Percentiles rank a stretch among this genome's conserved stretches.
Conservation (phyloP, 352 stramenopile species). For the Thraustochytrium sp. region DNA sequence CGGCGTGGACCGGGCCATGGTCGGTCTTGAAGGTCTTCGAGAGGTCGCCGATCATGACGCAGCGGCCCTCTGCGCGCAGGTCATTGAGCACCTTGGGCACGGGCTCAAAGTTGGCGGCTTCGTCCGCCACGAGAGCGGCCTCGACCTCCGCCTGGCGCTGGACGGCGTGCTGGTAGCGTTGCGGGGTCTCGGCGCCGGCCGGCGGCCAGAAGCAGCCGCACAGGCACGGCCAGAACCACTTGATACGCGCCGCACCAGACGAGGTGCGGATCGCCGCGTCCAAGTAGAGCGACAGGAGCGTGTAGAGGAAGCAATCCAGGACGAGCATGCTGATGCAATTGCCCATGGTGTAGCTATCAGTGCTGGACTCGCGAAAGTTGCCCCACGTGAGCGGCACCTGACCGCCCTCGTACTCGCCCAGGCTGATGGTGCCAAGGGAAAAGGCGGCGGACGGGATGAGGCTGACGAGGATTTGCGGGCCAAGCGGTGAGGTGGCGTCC, state of each 20-base stretch:
- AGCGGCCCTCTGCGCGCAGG: not conserved
- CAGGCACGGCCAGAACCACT: not conserved
- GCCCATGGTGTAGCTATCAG: not conserved
- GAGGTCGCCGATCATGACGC: not conserved
- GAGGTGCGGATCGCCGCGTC: not conserved
- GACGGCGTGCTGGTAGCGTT: too few relatives aligned
- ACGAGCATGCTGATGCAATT: not conserved
- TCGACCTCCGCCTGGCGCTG: too few relatives aligned
- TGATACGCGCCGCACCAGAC: not conserved
- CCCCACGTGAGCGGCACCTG: not conserved
- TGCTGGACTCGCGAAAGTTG: not conserved
- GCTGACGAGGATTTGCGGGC: not conserved
- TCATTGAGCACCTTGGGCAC: not conserved
- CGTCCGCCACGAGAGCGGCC: too few relatives aligned
- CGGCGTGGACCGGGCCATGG: too few relatives aligned
- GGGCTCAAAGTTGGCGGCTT: constrained; percentile 58
- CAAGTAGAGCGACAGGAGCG: not conserved
- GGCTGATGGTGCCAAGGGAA: not conserved
- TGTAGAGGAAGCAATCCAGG: not conserved
- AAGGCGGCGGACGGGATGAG: constrained; percentile 8
- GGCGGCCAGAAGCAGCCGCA: too few relatives aligned
- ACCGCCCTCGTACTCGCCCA: not conserved
- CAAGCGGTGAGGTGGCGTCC: not conserved
- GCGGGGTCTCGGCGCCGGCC: too few relatives aligned
- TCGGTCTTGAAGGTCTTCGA: not conserved